Conservation (phyloP, 2,329 filamentous ascomycete genomes). For the Neopestalotiopsis sp. region DNA sequence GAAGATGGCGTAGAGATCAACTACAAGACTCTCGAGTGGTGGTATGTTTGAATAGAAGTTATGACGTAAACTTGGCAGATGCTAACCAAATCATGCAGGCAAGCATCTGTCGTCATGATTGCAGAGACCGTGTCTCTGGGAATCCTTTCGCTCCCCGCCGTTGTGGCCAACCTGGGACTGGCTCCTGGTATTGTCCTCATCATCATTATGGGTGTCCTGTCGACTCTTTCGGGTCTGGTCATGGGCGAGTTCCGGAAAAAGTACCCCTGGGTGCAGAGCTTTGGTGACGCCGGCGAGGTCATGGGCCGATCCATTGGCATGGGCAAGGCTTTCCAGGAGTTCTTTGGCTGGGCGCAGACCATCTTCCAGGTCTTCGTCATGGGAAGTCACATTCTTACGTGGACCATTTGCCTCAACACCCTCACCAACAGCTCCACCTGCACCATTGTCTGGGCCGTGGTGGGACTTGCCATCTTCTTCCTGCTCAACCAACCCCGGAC, state of each 20-base stretch:
- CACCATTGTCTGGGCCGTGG: slow-evolving; percentile 67
- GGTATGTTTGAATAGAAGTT: slow-evolving; percentile 31
- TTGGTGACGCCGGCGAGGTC: slow-evolving; percentile 69
- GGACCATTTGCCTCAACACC: slow-evolving; percentile 69
- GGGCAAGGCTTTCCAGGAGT: slow-evolving; percentile 60
- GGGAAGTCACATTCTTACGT: slow-evolving; percentile 72
- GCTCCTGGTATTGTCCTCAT: slow-evolving; percentile 77
- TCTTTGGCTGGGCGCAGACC: slow-evolving; percentile 64
- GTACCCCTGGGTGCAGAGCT: slow-evolving; percentile 70
- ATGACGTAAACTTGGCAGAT: not conserved
- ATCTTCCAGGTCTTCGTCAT: slow-evolving; percentile 72
- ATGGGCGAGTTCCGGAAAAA: slow-evolving; percentile 72
- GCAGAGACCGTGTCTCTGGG: slow-evolving; percentile 52
- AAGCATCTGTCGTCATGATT: slow-evolving; percentile 49
- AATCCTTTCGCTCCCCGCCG: slow-evolving; percentile 76
- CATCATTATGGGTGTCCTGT: slow-evolving; percentile 67
- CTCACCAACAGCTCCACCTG: slow-evolving; percentile 65
- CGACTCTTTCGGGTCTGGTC: slow-evolving; percentile 63
- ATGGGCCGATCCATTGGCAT: slow-evolving; percentile 50
- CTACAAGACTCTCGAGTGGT: slow-evolving; percentile 44
- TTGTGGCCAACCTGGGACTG: slow-evolving; percentile 72
- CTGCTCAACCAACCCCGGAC: slow-evolving; percentile 65
- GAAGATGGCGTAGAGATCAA: slow-evolving; percentile 32
- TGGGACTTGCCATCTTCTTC: slow-evolving; percentile 63
- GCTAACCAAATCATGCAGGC: slow-evolving; percentile 34